phyloP scores from a whole-genome alignment of 2,329 filamentous ascomycete species.

The Pyrenophora tritici-repentis region DNA sequence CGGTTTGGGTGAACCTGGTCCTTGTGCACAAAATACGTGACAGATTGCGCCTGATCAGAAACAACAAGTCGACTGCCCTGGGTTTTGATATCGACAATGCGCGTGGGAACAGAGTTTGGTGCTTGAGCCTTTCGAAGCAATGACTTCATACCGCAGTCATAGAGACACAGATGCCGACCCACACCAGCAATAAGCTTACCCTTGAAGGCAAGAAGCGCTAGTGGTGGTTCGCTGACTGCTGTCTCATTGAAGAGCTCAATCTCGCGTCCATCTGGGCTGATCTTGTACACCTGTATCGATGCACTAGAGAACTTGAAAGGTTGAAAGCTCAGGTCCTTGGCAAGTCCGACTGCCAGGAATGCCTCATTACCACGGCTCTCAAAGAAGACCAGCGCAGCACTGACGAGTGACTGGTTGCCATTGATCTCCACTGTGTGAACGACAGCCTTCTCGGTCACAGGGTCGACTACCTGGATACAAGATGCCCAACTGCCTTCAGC shows the following conservation, averaged over 20 bases:
- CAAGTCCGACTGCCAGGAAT: constrained; percentile 93
- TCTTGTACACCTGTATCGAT: constrained; percentile 89
- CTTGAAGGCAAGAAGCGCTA: constrained; percentile 91
- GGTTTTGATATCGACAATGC: constrained; percentile 87
- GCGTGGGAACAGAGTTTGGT: constrained; percentile 70
- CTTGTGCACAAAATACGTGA: constrained; percentile 94
- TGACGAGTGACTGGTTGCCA: constrained; percentile 90
- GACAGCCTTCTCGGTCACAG: constrained; percentile 70
- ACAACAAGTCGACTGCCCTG: constrained; percentile 91
- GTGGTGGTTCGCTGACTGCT: constrained; percentile 83
- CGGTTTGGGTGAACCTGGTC: constrained; percentile 75
- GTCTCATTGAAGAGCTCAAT: constrained; percentile 97
- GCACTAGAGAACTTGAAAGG: constrained; percentile 74
- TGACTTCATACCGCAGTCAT: constrained; percentile 91
- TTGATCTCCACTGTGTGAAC: constrained; percentile 79
- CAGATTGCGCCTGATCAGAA: constrained; percentile 88
- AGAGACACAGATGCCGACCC: constrained; percentile 80
- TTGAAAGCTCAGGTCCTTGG: constrained; percentile 82
- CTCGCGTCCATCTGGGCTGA: constrained; percentile 82
- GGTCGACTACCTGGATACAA: constrained; percentile 91
- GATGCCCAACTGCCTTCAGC: constrained; percentile 90
- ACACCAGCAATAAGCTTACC: constrained; percentile 86
- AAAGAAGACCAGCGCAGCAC: constrained; percentile 82
- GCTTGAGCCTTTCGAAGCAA: constrained; percentile 90
- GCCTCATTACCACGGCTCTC: constrained; percentile 79